These are phyloP conservation scores for Pseudopithomyces maydicus DNA, from an alignment of 2,329 filamentous ascomycete genomes.

Conservation along the genomic window DNA sequence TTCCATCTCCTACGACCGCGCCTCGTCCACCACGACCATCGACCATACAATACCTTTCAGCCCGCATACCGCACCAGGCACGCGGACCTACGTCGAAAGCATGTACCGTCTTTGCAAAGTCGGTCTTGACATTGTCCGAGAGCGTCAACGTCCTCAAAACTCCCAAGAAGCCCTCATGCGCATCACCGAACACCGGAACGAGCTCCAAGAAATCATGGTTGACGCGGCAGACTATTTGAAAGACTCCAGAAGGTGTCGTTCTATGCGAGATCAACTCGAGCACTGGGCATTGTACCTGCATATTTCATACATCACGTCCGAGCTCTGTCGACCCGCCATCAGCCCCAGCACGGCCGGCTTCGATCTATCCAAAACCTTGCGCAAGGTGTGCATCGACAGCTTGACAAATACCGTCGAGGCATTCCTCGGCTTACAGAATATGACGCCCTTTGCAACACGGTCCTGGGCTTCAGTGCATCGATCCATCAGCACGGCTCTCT, in stretches of 20 bases:
- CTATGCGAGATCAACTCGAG: conserved; percentile 61
- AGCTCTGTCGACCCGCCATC: conserved; percentile 65
- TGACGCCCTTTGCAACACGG: conserved; percentile 51
- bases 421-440: conserved; percentile 63
- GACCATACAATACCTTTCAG: conserved; percentile 49
- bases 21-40: conserved; percentile 61
- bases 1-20: conserved; percentile 67
- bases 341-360: conserved; percentile 55
- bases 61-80: conserved; percentile 52
- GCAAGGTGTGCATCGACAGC: conserved; percentile 60
- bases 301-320: conserved; percentile 65
- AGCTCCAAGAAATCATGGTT: conserved; percentile 62
- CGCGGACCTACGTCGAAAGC: conserved; percentile 62
- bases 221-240: conserved; percentile 63
- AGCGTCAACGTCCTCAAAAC: conserved; percentile 60
- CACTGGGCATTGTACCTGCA: conserved; percentile 66
- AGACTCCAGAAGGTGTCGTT: conserved; percentile 55
- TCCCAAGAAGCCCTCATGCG: conserved; percentile 58
- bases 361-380: conserved; percentile 54
- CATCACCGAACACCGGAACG: conserved; percentile 62
- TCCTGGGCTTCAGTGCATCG: conserved; percentile 52
- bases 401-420: conserved; percentile 63
- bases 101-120: conserved; percentile 62
- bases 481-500: conserved; percentile 50
- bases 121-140: conserved; percentile 64